Evolutionary conservation across 2,329 filamentous ascomycete genomes (phyloP).

Genomic region (Bipolaris oryzae): DNA sequence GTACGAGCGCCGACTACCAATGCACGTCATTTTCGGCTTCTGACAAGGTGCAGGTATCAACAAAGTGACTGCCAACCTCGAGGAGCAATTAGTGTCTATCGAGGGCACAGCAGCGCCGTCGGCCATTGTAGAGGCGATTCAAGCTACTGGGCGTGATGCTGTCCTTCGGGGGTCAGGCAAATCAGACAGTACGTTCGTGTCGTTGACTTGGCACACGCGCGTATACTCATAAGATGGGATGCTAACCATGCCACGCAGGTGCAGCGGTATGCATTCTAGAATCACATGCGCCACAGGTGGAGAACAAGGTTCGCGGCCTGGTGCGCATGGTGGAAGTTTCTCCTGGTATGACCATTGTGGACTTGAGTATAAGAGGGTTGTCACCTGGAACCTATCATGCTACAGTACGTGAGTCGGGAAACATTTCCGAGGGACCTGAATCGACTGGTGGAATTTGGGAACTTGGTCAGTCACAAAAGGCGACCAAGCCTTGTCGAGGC

Average conservation of each 20-base stretch:
- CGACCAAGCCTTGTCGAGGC: slow-evolving; percentile 61
- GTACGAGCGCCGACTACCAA: slow-evolving; percentile 49
- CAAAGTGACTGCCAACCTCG: slow-evolving; percentile 80
- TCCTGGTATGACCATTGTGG: slow-evolving; percentile 77
- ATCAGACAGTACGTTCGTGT: slow-evolving; percentile 72
- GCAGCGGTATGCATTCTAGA: slow-evolving; percentile 96
- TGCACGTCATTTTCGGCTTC: slow-evolving; percentile 29
- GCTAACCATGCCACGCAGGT: slow-evolving; percentile 51
- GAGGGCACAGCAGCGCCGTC: slow-evolving; percentile 92
- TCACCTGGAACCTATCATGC: slow-evolving; percentile 81
- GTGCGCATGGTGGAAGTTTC: slow-evolving; percentile 93
- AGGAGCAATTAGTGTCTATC: slow-evolving; percentile 81
- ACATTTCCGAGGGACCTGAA: slow-evolving; percentile 81
- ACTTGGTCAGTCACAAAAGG: slow-evolving; percentile 53
- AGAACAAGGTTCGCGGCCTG: slow-evolving; percentile 78
- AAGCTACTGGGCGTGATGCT: slow-evolving; percentile 88
- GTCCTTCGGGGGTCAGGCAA: slow-evolving; percentile 88
- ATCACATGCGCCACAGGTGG: slow-evolving; percentile 68
- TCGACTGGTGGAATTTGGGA: slow-evolving; percentile 87
- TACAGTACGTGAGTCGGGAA: slow-evolving; percentile 82
- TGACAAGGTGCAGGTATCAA: slow-evolving; percentile 67
- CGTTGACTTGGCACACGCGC: slow-evolving; percentile 1
- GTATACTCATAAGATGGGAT: not conserved
- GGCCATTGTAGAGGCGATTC: slow-evolving; percentile 84
- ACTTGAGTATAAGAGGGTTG: slow-evolving; percentile 84